Evolutionary conservation across 306 rosid species (phyloP).

Genomic region (Quercus cerris): DNA sequence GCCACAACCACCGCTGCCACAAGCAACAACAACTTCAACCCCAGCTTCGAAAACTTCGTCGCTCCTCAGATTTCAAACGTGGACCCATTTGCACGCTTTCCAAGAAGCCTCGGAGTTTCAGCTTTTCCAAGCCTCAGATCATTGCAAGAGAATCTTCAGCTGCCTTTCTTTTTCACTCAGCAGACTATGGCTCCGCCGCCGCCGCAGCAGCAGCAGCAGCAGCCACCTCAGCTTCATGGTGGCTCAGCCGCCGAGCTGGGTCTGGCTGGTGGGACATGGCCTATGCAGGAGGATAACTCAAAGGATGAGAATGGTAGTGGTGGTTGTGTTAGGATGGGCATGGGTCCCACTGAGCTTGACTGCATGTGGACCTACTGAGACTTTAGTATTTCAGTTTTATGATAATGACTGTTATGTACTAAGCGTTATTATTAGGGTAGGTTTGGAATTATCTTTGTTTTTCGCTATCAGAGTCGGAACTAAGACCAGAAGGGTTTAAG

Average conservation of each 20-base stretch:
- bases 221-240: not conserved
- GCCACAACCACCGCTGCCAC: conserved; percentile 19
- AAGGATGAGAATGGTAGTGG: conserved; percentile 12
- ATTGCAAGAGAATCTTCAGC: conserved; percentile 79
- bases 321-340: not conserved
- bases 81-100: conserved; percentile 42
- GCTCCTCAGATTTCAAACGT: not conserved
- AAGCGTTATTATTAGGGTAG: not conserved
- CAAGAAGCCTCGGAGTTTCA: conserved; percentile 49
- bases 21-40: conserved; percentile 22
- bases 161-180: conserved; percentile 51
- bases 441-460: conserved; percentile 1
- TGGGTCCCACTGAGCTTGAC: conserved; percentile 60
- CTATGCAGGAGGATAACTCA: conserved; percentile 32
- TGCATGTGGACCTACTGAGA: conserved; percentile 81
- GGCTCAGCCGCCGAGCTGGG: conserved; percentile 23
- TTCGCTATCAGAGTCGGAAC: too few relatives aligned
- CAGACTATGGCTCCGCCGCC: conserved; percentile 16
- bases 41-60: conserved; percentile 20
- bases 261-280: conserved; percentile 38
- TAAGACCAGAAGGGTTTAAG: too few relatives aligned
- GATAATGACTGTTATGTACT: not conserved
- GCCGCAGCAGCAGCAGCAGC: conserved; percentile 13
- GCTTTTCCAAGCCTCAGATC: conserved; percentile 83
- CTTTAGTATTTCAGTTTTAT: not conserved